phyloP scores from a whole-genome alignment of 139 green algal species.

The Chlamydomonas applanata region DNA sequence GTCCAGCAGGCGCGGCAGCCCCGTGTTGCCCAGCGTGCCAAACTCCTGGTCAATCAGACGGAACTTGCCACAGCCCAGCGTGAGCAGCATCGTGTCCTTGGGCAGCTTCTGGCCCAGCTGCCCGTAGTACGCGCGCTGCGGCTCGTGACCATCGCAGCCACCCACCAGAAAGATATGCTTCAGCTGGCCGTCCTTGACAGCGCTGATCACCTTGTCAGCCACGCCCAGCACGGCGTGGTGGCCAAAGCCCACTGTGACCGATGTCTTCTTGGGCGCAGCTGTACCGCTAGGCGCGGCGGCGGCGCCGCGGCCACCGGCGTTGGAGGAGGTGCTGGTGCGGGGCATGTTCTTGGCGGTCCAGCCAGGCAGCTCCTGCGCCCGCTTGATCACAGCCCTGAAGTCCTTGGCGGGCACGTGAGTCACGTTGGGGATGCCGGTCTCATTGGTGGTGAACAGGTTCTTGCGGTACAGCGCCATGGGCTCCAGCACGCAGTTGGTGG shows the following conservation, averaged over 20 bases:
- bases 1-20: slow-evolving; percentile 74
- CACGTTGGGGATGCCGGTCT: slow-evolving; percentile 48
- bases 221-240: slow-evolving; percentile 50
- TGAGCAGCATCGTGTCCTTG: slow-evolving; percentile 60
- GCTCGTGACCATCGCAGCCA: slow-evolving; percentile 60
- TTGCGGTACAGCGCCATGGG: slow-evolving; percentile 48
- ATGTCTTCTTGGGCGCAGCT: neutral
- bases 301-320: neutral
- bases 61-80: slow-evolving; percentile 76
- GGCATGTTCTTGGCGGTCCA: slow-evolving; percentile 18
- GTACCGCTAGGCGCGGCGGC: neutral
- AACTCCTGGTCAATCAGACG: slow-evolving; percentile 67
- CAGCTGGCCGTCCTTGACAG: slow-evolving; percentile 36
- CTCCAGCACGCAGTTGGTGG: slow-evolving; percentile 79
- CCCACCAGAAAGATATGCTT: slow-evolving; percentile 22
- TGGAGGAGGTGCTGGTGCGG: neutral
- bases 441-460: slow-evolving; percentile 70
- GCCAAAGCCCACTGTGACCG: slow-evolving; percentile 51
- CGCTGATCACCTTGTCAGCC: slow-evolving; percentile 45
- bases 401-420: slow-evolving; percentile 49
- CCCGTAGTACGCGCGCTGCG: slow-evolving; percentile 37
- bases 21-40: slow-evolving; percentile 50
- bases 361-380: slow-evolving; percentile 48
- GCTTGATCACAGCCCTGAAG: slow-evolving; percentile 45
- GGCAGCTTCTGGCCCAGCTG: slow-evolving; percentile 51